These are phyloP conservation scores for Meyerozyma smithsonii DNA, from an alignment of 1,139 yeast species.

Conservation along the genomic window DNA sequence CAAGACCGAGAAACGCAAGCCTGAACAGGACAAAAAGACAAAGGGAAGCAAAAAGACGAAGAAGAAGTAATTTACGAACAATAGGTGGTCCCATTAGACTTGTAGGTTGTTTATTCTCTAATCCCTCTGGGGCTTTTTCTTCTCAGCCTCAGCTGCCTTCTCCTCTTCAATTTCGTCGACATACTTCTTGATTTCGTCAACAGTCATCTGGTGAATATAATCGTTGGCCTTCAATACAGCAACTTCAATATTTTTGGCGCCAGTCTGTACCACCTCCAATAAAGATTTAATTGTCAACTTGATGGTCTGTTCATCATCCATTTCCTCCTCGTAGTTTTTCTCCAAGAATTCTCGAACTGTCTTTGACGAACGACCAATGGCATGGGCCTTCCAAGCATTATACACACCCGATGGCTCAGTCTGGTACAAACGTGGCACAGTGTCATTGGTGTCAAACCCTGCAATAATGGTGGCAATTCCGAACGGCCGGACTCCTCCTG, in stretches of 20 bases:
- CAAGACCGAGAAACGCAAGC: slow-evolving; percentile 6
- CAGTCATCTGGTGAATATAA: slow-evolving; percentile 48
- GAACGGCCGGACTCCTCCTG: slow-evolving; percentile 95
- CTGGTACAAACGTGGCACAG: slow-evolving; percentile 77
- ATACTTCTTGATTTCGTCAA: slow-evolving; percentile 69
- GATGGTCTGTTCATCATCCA: slow-evolving; percentile 69
- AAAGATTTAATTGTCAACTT: slow-evolving; percentile 81
- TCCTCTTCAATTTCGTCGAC: slow-evolving; percentile 88
- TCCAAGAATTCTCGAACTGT: slow-evolving; percentile 95
- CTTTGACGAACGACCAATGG: slow-evolving; percentile 93
- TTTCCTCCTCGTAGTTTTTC: slow-evolving; percentile 74
- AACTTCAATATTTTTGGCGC: slow-evolving; percentile 92
- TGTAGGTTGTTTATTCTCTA: slow-evolving; percentile 3
- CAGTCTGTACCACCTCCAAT: slow-evolving; percentile 96
- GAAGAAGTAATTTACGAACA: background rate
- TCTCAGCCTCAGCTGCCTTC: slow-evolving; percentile 85
- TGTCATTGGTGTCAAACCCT: slow-evolving; percentile 87
- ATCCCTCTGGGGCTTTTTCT: slow-evolving; percentile 64
- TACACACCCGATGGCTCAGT: slow-evolving; percentile 98
- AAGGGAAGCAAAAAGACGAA: slow-evolving; percentile 9
- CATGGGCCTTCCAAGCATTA: slow-evolving; percentile 98
- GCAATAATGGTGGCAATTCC: slow-evolving; percentile 94
- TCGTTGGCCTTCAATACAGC: slow-evolving; percentile 76
- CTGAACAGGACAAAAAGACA: slow-evolving; percentile 9
- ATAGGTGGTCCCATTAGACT: background rate